Evolutionary conservation across 257 asterid species (phyloP), one percentile per base, ranked within the genome.

Genomic region (Eustoma russellianum): DNA sequence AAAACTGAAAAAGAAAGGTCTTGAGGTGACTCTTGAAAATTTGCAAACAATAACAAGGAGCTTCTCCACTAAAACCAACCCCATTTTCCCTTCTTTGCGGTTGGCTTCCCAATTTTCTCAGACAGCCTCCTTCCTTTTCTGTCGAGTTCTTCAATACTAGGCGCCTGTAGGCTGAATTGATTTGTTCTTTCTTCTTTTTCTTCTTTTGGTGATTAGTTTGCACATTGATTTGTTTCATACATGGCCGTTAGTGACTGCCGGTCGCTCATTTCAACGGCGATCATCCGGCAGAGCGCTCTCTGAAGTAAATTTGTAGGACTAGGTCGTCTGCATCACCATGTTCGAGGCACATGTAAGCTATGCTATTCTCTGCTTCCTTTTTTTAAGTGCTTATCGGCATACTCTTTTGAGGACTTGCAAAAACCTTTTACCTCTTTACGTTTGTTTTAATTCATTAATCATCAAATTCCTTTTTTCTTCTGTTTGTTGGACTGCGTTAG

Each of bases 331-430:
- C 46, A 8, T 50, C 71, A 65, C 18, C 71, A 77, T 77, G 83
- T 77, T 77, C 62, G 83, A 77, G 64, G 83, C 83, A 49, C 83
- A 77, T 62, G 83, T 77, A 67, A 55, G 59, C 41, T 3, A 14
- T 49, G n/a, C 11, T 17, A 11, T 50, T 17, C 35, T 51, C 35
- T 10, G 14, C 33, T 33, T n/a, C 5, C 8, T 3, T 12, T 44
- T 16, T 33, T 14, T 55, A 54, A 52, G 6, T 28, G 15, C 17
- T 55, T 9, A 45, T 35, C 46, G 48, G 13, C 13, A 13, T 34
- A 2, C 12, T 33, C 18, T 30, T 34, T 41, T 6, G 9, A 18
- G 48, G 38, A 16, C 14, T 10, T 41, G 7, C 34, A 40, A 33
- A 12, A 44, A 15, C 28, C 47, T 38, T 51, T 6, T 57, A 4